phyloP scores from a whole-genome alignment of 306 rosid species.

The peach (Prunus persica) region Prunus_persica_NCBIv2 NC_034016.1:16549501-16550000 shows the following conservation, averaged over 20 bases:
- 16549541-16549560: not conserved
- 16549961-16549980: too few relatives aligned
- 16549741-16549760: constrained; percentile 38
- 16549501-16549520: too few relatives aligned
- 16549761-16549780: constrained; percentile 46
- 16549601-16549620: constrained; percentile 52
- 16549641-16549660: constrained; percentile 42
- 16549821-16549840: constrained; percentile 38
- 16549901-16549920: not conserved
- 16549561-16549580: not conserved
- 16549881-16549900: not conserved
- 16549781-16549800: constrained; percentile 6
- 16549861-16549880: constrained; percentile 7
- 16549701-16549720: not conserved
- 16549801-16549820: constrained; percentile 29
- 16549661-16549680: constrained; percentile 47
- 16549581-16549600: not conserved
- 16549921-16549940: not conserved
- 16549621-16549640: constrained; percentile 70
- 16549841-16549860: constrained; percentile 55
- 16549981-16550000: too few relatives aligned
- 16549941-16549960: too few relatives aligned
- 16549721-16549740: not conserved
- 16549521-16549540: too few relatives aligned
- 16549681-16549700: not conserved